These are phyloP conservation scores for Scytalidium lignicola DNA, from an alignment of 2,329 filamentous ascomycete species.

Conservation along the genomic window DNA sequence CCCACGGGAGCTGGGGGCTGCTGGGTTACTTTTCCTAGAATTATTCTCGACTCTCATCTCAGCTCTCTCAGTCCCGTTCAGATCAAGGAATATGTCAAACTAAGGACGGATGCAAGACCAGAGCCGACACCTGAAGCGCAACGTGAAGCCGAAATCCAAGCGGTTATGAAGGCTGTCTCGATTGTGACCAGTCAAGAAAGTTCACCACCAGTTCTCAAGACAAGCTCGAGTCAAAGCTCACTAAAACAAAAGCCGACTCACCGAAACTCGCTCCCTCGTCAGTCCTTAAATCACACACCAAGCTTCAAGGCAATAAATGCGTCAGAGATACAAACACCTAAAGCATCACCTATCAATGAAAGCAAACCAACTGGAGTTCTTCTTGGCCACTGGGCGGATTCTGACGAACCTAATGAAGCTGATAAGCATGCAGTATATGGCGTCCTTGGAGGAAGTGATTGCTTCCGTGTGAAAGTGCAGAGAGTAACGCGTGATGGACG, in stretches of 20 bases:
- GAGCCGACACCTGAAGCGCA: conserved; percentile 15
- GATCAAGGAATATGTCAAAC: conserved; percentile 58
- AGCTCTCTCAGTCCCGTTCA: conserved; percentile 50
- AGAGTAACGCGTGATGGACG: conserved; percentile 56
- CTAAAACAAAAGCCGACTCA: conserved; percentile 10
- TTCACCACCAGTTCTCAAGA: conserved; percentile 12
- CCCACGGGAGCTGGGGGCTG: conserved; percentile 56
- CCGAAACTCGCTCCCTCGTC: conserved; percentile 20
- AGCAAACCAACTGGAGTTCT: conserved; percentile 28
- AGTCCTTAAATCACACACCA: conserved; percentile 14
- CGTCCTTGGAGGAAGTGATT: conserved; percentile 57
- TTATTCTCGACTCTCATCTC: conserved; percentile 54
- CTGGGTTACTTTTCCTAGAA: conserved; percentile 59
- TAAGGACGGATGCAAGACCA: conserved; percentile 36
- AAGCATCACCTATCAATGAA: conserved; percentile 17
- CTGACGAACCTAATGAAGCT: conserved; percentile 37
- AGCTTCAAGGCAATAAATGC: conserved; percentile 24
- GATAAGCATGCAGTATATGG: conserved; percentile 60
- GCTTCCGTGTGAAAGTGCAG: conserved; percentile 59
- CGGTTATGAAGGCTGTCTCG: conserved; percentile 20
- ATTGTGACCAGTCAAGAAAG: conserved; percentile 16
- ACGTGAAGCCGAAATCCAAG: conserved; percentile 15
- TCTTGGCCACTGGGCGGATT: conserved; percentile 55
- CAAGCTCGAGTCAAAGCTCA: conserved; percentile 14
- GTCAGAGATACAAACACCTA: conserved; percentile 17